Conservation (phyloP, 2,329 filamentous ascomycete species). For the Ciborinia camelliae region DNA sequence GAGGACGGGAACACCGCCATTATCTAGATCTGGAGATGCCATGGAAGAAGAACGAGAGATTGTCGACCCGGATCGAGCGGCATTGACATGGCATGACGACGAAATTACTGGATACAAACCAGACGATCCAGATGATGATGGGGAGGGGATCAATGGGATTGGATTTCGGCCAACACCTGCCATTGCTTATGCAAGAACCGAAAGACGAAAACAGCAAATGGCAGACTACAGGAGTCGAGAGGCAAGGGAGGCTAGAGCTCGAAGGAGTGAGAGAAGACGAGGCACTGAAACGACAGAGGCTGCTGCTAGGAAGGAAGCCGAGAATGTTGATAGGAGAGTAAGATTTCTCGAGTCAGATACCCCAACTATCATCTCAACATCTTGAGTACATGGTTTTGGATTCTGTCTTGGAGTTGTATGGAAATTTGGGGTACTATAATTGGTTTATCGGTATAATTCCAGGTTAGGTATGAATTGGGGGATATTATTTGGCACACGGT, state of each 20-base stretch:
- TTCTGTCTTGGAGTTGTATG: background rate
- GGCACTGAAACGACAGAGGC: constrained; percentile 21
- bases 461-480: background rate
- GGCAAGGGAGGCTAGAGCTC: constrained; percentile 57
- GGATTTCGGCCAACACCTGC: constrained; percentile 63
- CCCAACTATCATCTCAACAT: constrained; percentile 22
- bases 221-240: constrained; percentile 60
- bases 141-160: constrained; percentile 64
- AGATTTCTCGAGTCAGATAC: constrained; percentile 32
- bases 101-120: constrained; percentile 66
- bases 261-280: constrained; percentile 51
- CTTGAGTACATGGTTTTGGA: constrained; percentile 18
- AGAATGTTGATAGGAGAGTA: constrained; percentile 30
- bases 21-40: constrained; percentile 13
- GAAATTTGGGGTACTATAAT: background rate
- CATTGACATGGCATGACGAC: constrained; percentile 64
- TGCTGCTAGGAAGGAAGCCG: constrained; percentile 24
- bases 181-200: constrained; percentile 54
- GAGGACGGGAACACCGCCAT: constrained; percentile 32
- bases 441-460: constrained; percentile 1
- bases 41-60: constrained; percentile 20
- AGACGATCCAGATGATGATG: constrained; percentile 63
- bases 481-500: background rate
- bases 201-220: constrained; percentile 59
- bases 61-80: constrained; percentile 44